These are phyloP conservation scores for Diaporthe nobilis DNA, from an alignment of 2,329 filamentous ascomycete genomes.

Conservation along the genomic window DNA sequence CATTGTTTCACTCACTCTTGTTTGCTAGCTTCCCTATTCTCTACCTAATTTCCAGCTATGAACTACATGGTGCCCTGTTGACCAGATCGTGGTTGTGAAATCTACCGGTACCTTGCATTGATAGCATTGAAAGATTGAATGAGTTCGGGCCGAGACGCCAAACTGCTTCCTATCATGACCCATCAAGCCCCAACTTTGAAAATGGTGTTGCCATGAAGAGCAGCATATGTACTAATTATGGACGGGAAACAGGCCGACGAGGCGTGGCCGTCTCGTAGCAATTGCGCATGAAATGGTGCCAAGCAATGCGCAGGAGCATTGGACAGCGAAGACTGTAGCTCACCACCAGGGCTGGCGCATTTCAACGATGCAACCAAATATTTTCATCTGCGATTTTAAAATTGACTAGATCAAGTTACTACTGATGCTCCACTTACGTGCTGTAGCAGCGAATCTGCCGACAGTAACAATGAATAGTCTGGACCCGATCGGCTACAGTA, in stretches of 20 bases:
- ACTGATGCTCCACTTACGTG: conserved; percentile 13
- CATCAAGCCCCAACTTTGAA: no score
- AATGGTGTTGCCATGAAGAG: no score
- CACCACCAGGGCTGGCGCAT: background rate
- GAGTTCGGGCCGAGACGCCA: no score
- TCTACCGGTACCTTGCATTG: background rate
- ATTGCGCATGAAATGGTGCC: background rate
- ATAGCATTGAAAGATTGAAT: background rate
- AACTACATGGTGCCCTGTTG: background rate
- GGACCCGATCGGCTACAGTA: background rate
- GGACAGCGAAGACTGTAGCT: background rate
- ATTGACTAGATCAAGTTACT: background rate
- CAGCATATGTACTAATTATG: no score
- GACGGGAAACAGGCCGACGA: no score
- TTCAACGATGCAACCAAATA: no score
- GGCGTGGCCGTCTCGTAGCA: no score
- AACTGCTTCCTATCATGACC: background rate
- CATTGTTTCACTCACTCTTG: background rate
- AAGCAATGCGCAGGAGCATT: background rate
- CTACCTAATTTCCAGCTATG: background rate
- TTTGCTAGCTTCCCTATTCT: no score
- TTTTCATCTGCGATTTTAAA: no score
- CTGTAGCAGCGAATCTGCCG: conserved; percentile 15
- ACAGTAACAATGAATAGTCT: conserved; percentile 7
- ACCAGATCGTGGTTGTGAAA: no score